Evolutionary conservation across 345 rosid species (phyloP), one percentile per base, ranked within the genome.

Genomic region (Eucalyptus regnans): DNA sequence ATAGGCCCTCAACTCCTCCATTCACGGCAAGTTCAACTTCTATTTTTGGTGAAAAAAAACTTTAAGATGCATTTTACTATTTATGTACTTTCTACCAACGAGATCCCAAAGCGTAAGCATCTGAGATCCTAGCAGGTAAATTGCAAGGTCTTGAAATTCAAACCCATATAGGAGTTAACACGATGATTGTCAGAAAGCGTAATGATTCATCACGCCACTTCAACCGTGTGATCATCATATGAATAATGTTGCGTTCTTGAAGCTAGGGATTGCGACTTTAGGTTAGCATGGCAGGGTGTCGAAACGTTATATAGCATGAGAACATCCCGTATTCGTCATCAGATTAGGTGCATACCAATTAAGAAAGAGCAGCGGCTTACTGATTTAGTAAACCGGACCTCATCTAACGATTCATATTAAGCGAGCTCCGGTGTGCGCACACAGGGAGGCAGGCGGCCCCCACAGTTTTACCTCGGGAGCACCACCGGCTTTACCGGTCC

Each of bases 201-300:
- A 6, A 3, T 11, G 8, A 62, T 62, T 13, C 0, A 6, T 62
- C 16, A 12, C 8, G 7, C 8, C 68, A 29, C 2, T 62, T 27
- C 2, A 62, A 27, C 0, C 1, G 2, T 27, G 0, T 4, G 0
- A 62, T 62, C 66, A 12, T 27, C n/a, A 25, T 11, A 60, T 5
- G 8, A 25, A 27, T 27, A 27, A 25, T 60, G 14, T 60, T 27
- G 3, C 4, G 13, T 62, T 14, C 3, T 14, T 2, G 5, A 64
- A 64, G 0, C 4, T 0, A n/a, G 20, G 20, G 10, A 14, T n/a
- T 7, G 5, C 0, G 10, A n/a, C 2, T 13, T 64, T 15, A 12
- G 0, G 0, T 20, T 52, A 52, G 1, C 1, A 20, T 3, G 58
- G 20, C 0, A 52, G 2, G 8, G 25, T 52, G 9, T 20, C 58